Base-by-base conservation (phyloP, 2,329 filamentous ascomycete genomes). In the Phialophora chinensis region DNA sequence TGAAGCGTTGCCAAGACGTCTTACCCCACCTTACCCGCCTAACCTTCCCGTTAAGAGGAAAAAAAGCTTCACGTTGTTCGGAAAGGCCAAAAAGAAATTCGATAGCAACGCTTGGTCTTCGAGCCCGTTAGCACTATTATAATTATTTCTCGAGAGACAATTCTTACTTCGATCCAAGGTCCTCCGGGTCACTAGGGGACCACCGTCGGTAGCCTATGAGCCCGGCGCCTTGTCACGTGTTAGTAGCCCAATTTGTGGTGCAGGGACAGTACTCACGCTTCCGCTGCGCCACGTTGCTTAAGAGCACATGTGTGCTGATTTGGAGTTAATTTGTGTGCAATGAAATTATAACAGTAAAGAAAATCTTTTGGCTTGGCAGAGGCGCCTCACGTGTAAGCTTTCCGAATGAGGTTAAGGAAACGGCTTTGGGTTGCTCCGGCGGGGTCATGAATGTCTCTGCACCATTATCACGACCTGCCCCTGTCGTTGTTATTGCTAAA, bases 261-360 rank as follows among this genome's bases (percentile, higher is more conserved):
- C 11, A 14, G 11, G 8, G 11, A 17, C 5, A 17, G 4, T 17
- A 5, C 35, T 42, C 12, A 42, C 79, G 79, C 78, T 80, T 78
- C 79, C 79, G 72, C 79, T 80, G 78, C 79, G 76, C 76, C 77
- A 79, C 76, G 75, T 78, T 78, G 77, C 77, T 78, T 17, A 0
- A 0, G 2, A 17, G 29, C 20, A 25, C 49, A 66, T 47, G 52
- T 49, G 29, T 49, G 52, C 49, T 63, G 44, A 52, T 58, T 67
- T 68, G 49, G 33, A 50, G 25, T 12, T 1, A 38, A 38, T 60
- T 56, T n/a, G n/a, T n/a, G 4, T 49, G 25, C 33, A 53, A 20
- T 59, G n/a, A 56, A 27, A 38, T 58, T 2, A 68, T 62, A 38
- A 27, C 14, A 3, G 4, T 20, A 4, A 8, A 33, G 20, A 49